These are phyloP conservation scores for Crassisporium funariophilum DNA, from an alignment of 768 basidiomycete species.

Conservation along the genomic window DNA sequence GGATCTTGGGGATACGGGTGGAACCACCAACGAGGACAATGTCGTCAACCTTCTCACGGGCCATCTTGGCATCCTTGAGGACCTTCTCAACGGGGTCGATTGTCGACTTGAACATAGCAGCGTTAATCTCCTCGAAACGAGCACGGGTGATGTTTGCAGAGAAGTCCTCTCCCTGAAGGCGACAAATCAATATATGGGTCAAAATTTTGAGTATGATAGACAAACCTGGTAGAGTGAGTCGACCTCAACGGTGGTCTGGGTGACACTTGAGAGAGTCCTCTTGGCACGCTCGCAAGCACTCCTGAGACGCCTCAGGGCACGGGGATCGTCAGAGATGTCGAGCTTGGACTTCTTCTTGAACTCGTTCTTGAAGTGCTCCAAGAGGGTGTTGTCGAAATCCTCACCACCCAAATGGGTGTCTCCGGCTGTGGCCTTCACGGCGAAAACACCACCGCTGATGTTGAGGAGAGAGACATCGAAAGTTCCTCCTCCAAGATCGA, in stretches of 20 bases:
- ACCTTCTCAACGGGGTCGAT: slow-evolving; percentile 99
- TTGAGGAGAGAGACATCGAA: slow-evolving; percentile 99
- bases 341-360: slow-evolving; percentile 98
- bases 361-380: slow-evolving; percentile 99
- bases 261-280: slow-evolving; percentile 96
- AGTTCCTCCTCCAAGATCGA: slow-evolving; percentile 99
- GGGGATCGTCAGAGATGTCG: slow-evolving; percentile 96
- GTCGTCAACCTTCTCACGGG: slow-evolving; percentile 96
- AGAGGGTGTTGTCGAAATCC: slow-evolving; percentile 97
- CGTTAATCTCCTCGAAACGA: slow-evolving; percentile 99
- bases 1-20: slow-evolving; percentile 99
- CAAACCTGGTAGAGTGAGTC: slow-evolving; percentile 94
- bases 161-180: slow-evolving; percentile 90
- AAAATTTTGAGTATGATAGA: slow-evolving; percentile 9
- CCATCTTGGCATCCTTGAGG: slow-evolving; percentile 97
- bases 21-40: slow-evolving; percentile 99
- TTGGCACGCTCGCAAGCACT: slow-evolving; percentile 99
- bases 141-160: slow-evolving; percentile 98
- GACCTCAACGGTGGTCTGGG: slow-evolving; percentile 99
- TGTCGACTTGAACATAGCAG: slow-evolving; percentile 92
- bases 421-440: slow-evolving; percentile 98
- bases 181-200: neutral
- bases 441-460: slow-evolving; percentile 97
- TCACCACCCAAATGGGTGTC: slow-evolving; percentile 99
- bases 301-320: slow-evolving; percentile 93